phyloP scores from a whole-genome alignment of 805 yeast genomes.

The Torulaspora indica region DNA sequence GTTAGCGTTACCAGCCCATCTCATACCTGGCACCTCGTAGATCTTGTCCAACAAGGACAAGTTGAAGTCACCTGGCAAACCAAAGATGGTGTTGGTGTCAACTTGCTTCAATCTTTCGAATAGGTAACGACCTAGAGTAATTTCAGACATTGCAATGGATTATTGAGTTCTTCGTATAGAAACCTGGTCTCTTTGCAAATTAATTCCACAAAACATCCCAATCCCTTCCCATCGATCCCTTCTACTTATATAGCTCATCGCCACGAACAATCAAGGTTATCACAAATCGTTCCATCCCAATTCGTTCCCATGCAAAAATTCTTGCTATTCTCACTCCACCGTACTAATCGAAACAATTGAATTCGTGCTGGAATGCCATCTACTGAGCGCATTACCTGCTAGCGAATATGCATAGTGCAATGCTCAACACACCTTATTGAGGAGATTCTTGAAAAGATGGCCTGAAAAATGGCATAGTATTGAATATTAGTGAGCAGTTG shows the following conservation, averaged over 20 bases:
- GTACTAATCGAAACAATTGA: background rate
- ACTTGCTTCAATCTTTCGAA: slow-evolving; percentile 76
- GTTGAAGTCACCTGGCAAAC: slow-evolving; percentile 82
- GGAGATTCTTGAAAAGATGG: background rate
- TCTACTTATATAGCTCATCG: background rate
- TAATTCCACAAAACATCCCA: background rate
- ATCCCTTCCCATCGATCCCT: background rate
- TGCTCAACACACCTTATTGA: background rate
- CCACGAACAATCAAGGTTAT: background rate
- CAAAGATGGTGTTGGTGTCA: slow-evolving; percentile 65
- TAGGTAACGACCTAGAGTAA: slow-evolving; percentile 69
- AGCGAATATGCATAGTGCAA: background rate
- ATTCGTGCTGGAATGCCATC: background rate
- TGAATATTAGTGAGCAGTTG: background rate
- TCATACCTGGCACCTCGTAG: slow-evolving; percentile 66
- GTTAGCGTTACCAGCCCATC: slow-evolving; percentile 90
- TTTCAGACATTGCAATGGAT: slow-evolving; percentile 37
- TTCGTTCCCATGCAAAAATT: slow-evolving; percentile 5
- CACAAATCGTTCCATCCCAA: background rate
- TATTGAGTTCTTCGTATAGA: slow-evolving; percentile 4
- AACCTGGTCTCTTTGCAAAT: slow-evolving; percentile 1
- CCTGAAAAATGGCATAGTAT: background rate
- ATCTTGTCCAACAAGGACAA: slow-evolving; percentile 64
- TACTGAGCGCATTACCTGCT: background rate
- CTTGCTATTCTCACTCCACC: slow-evolving; percentile 6